Base-by-base conservation (phyloP, 1,284 basidiomycete genomes). In the Polyporus tsugae region DNA sequence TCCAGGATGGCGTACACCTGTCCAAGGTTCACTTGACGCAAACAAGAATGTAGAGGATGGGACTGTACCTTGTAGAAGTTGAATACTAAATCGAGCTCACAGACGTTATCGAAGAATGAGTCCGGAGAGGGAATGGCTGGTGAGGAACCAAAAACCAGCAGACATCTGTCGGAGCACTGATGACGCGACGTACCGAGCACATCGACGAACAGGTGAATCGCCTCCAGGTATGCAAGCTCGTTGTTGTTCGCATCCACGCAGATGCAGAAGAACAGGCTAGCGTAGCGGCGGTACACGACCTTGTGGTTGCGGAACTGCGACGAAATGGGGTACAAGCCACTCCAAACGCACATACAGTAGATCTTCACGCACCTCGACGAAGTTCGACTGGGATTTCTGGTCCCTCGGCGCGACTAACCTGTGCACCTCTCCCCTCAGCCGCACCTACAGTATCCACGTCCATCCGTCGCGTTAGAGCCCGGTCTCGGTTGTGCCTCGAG, bases 201-300 rank as follows among this genome's bases (percentile, higher is more conserved):
- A 80, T 99, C 98, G 29, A 99, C 98, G 77, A 99, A 99, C 4
- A 99, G 87, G 80, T 99, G 97, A 66, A 99, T 99, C 2, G 96
- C 96, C 79, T 99, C 98, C 36, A 99, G 86, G 79, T 98, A 98
- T 0, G 96, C 96, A 66, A 99, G 86, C 79, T 99, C 98, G 77
- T 99, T 99, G 82, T 99, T 97, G 76, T 98, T 97, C 29, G 95
- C 95, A 77, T 99, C 97, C 10, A 99, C 95, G 75, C 97, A 99
- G 36, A 98, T 87, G 77, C 96, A 98, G 82, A 99, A 99, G 86
- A 98, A 99, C 25, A 99, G 89, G 2, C 97, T 97, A 41, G 97
- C 97, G 76, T 99, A 99, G 69, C 96, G 90, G 69, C 96, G 87
- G 81, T 98, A 98, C 39, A 98, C 92, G 75, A 98, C 88, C 83